Evolutionary conservation across 306 rosid species (phyloP).

Genomic region (Quercus wislizeni): DNA sequence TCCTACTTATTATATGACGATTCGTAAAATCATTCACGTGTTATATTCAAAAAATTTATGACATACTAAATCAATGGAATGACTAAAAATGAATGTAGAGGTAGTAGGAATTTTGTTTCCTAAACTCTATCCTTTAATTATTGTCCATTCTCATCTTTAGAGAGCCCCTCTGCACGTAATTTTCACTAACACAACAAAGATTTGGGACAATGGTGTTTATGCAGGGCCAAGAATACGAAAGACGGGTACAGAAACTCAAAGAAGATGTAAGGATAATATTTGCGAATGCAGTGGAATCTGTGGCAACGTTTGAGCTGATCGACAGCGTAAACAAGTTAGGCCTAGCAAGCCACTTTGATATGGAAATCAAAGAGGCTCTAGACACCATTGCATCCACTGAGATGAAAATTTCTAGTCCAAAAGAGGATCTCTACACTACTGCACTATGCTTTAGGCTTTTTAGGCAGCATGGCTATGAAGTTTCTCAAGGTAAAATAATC

Average conservation of each 20-base stretch:
- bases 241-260: slow-evolving; percentile 20
- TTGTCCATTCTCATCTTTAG: too few relatives aligned
- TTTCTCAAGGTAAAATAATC: slow-evolving; percentile 40
- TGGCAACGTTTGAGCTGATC: slow-evolving; percentile 34
- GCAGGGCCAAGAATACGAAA: slow-evolving; percentile 34
- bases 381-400: slow-evolving; percentile 16
- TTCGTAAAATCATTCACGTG: too few relatives aligned
- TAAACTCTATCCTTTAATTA: too few relatives aligned
- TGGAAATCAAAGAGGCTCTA: slow-evolving; percentile 38
- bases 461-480: slow-evolving; percentile 47
- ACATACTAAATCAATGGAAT: too few relatives aligned
- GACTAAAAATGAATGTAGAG: too few relatives aligned
- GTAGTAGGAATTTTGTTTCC: too few relatives aligned
- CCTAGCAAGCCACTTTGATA: slow-evolving; percentile 34
- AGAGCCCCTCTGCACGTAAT: too few relatives aligned
- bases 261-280: slow-evolving; percentile 26
- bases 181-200: too few relatives aligned
- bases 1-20: too few relatives aligned
- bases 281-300: slow-evolving; percentile 1
- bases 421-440: slow-evolving; percentile 31
- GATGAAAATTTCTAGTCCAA: neutral
- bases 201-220: too few relatives aligned
- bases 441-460: slow-evolving; percentile 48
- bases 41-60: too few relatives aligned
- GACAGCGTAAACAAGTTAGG: slow-evolving; percentile 50